Conservation (phyloP, 177 flowering plant species). For the Telopea speciosissima region DNA sequence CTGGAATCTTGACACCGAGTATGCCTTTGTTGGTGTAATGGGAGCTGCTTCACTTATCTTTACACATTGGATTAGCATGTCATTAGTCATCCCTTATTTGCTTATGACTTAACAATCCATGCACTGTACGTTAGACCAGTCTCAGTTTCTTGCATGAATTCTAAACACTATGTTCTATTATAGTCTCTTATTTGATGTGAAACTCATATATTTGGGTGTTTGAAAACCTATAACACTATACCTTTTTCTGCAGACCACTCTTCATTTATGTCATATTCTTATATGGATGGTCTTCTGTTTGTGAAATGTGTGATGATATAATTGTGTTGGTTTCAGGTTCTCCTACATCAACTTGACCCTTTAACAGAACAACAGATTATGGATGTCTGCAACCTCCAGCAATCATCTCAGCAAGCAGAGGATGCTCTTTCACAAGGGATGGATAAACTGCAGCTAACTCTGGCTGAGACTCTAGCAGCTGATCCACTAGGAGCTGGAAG, state of each 20-base stretch:
- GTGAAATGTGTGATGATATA: neutral
- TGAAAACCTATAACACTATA: neutral
- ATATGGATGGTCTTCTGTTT: neutral
- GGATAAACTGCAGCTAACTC: conserved; percentile 64
- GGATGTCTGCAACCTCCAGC: conserved; percentile 45
- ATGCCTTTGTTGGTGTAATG: neutral
- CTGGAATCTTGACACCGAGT: neutral
- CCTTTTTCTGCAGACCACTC: neutral
- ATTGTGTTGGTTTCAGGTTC: conserved; percentile 46
- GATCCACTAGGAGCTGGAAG: conserved; percentile 46
- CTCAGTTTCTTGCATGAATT: too few species aligned
- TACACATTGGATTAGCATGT: neutral
- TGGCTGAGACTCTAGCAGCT: conserved; percentile 48
- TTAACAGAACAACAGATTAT: conserved; percentile 55
- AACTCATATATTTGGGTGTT: neutral
- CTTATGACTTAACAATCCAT: neutral
- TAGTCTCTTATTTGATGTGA: neutral
- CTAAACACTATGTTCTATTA: neutral
- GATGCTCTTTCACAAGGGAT: conserved; percentile 92
- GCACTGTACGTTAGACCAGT: neutral
- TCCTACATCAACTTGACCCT: conserved; percentile 58
- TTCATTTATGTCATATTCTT: neutral
- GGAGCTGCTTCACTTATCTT: neutral
- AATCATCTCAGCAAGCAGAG: conserved; percentile 84
- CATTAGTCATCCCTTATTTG: neutral